Percentiles rank a stretch among this genome's conserved stretches.
These are phyloP conservation scores for Blastobotrys raffinosifermentans DNA, from an alignment of 1,139 yeast species.

Conservation along the genomic window DNA sequence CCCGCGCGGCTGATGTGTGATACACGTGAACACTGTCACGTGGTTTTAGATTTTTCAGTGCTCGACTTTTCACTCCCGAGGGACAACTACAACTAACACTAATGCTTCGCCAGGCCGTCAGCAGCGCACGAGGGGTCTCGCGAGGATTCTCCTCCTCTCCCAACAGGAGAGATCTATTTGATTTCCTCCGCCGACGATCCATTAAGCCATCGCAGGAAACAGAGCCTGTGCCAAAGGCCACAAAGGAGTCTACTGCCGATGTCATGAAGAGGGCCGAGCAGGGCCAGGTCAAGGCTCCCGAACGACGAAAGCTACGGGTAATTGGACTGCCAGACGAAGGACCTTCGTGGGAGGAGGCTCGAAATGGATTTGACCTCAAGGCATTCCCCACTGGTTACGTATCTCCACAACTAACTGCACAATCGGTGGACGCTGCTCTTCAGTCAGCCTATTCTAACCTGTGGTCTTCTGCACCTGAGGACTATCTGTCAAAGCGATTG, in stretches of 20 bases:
- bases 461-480: neutral
- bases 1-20: no score
- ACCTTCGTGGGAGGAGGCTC: slow-evolving; percentile 19
- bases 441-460: slow-evolving; percentile 4
- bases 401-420: slow-evolving; percentile 18
- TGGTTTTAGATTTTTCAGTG: no score
- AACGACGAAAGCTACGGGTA: slow-evolving; percentile 21
- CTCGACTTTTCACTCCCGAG: no score
- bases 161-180: slow-evolving; percentile 16
- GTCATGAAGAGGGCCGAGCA: slow-evolving; percentile 22
- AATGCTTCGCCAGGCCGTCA: no score
- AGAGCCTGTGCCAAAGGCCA: slow-evolving; percentile 11
- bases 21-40: no score
- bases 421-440: slow-evolving; percentile 20
- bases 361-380: slow-evolving; percentile 22
- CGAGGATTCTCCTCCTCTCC: slow-evolving; percentile 7
- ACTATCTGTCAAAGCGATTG: slow-evolving; percentile 9
- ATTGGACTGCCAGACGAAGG: slow-evolving; percentile 23
- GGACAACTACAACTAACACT: no score
- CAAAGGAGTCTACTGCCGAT: slow-evolving; percentile 17
- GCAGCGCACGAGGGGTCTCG: no score
- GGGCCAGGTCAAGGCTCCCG: slow-evolving; percentile 13
- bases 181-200: slow-evolving; percentile 19
- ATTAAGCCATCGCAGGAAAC: slow-evolving; percentile 15
- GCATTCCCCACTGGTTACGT: slow-evolving; percentile 27